Base-by-base conservation (phyloP, 2,329 filamentous ascomycete genomes). In the Aspergillus novofumigatus region DNA sequence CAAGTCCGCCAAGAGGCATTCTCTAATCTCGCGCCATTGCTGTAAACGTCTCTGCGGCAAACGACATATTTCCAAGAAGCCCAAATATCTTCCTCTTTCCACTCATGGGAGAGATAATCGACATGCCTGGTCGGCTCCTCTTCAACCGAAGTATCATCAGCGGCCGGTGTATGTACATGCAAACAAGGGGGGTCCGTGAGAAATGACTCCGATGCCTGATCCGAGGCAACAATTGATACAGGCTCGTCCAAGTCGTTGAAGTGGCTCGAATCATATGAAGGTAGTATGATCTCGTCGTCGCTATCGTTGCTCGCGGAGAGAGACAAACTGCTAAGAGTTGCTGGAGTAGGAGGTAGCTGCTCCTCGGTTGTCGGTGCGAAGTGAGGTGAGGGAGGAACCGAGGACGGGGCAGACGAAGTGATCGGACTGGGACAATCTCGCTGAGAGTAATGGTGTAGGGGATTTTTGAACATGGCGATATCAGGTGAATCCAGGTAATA, bases 1-100 rank as follows among this genome's bases (percentile, higher is more conserved):
- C 94, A 97, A 1, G 92, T 94, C 71, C 94, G 84, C 94, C 94
- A 99, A 0, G 92, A 96, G 3, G 94, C 94, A 74, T 99, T 97
- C 74, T 97, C 94, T 29, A 97, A 76, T 51, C 94, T 83, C 35
- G 87, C 87, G 38, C 89, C 85, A 72, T 97, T 93, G 65, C 85
- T 86, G 63, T 95, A 95, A 53, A 90, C 84, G 58, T 86, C 86
- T 66, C 88, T 83, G 67, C 91, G 89, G 28, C 89, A 87, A 17
- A 92, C 86, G 65, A 97, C 91, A 71, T 96, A 94, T 70, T 92
- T 87, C 94, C 94, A 97, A 1, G 93, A 97, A 5, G 90, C 88
- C 92, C 92, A 97, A 26, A 97, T 95, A 74, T 99, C 93, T 73
- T 97, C 92, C 75, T 97, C 92, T 61, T 84, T 86, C 91, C 93